Evolutionary conservation across 495 filamentous ascomycete genomes (phyloP).

Genomic region (Talaromyces wortmannii): DNA sequence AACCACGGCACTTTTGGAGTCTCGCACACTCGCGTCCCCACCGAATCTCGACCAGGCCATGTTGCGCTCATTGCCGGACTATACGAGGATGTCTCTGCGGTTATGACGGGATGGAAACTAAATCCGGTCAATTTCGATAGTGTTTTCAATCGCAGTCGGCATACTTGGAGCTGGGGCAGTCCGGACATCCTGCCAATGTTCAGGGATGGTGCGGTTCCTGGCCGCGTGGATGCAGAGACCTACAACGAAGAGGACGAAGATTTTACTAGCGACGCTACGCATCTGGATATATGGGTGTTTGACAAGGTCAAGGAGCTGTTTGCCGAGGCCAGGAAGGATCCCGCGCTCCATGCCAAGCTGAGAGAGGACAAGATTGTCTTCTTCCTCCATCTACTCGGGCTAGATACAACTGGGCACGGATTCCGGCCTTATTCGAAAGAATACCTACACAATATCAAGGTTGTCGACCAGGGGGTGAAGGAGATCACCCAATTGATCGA

Average conservation of each 20-base stretch:
- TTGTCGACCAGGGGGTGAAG: constrained; percentile 84
- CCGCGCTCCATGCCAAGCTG: constrained; percentile 67
- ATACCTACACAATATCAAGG: constrained; percentile 89
- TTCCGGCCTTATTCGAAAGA: constrained; percentile 91
- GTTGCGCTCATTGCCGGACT: constrained; percentile 96
- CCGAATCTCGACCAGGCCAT: constrained; percentile 94
- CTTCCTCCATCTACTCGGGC: constrained; percentile 91
- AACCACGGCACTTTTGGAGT: constrained; percentile 96
- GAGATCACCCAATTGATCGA: constrained; percentile 76
- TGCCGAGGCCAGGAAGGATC: constrained; percentile 65
- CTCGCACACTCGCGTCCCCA: constrained; percentile 95
- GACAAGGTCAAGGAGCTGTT: constrained; percentile 87
- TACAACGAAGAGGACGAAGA: constrained; percentile 87
- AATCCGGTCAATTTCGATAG: constrained; percentile 99
- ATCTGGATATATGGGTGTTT: constrained; percentile 93
- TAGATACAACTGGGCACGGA: constrained; percentile 88
- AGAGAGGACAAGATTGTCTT: constrained; percentile 86
- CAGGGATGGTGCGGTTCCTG: constrained; percentile 82
- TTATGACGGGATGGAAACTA: constrained; percentile 96
- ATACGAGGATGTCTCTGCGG: constrained; percentile 97
- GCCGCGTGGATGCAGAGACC: constrained; percentile 73
- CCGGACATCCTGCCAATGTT: constrained; percentile 99
- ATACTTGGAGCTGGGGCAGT: constrained; percentile 99
- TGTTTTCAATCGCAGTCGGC: constrained; percentile 91
- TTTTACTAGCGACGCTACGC: constrained; percentile 72